These are phyloP conservation scores for Lepidium didymum DNA, from an alignment of 345 rosid species.

Conservation along the genomic window DNA sequence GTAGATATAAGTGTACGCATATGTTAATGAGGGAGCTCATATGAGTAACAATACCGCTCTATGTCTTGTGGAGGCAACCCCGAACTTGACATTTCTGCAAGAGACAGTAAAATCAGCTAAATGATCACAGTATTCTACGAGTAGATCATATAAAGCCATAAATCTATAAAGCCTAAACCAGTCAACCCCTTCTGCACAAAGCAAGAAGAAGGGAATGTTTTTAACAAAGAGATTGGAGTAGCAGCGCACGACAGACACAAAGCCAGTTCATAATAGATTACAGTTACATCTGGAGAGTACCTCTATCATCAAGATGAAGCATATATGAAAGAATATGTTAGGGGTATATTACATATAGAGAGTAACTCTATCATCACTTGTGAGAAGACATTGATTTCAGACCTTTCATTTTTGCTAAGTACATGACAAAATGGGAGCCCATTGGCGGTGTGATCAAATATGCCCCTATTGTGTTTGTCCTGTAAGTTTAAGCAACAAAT, in stretches of 20 bases:
- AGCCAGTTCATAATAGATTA: background rate
- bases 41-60: slow-evolving; percentile 52
- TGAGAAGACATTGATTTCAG: background rate
- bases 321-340: too few species aligned
- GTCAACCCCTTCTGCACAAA: background rate
- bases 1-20: background rate
- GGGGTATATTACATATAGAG: background rate
- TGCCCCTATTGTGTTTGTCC: slow-evolving; percentile 79
- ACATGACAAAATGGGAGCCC: slow-evolving; percentile 94
- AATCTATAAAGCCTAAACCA: background rate
- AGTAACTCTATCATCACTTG: background rate
- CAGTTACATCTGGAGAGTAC: background rate
- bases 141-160: background rate
- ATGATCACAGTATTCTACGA: background rate
- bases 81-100: slow-evolving; percentile 74
- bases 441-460: slow-evolving; percentile 77
- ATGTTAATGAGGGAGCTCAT: background rate
- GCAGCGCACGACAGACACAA: background rate
- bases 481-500: slow-evolving; percentile 27
- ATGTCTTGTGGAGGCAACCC: slow-evolving; percentile 49
- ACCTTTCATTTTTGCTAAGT: slow-evolving; percentile 90
- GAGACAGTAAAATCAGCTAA: slow-evolving; percentile 11
- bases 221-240: background rate
- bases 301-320: background rate
- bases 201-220: background rate